phyloP scores from a whole-genome alignment of 176 grass and related monocot genomes.

The Phoenix dactylifera region DNA sequence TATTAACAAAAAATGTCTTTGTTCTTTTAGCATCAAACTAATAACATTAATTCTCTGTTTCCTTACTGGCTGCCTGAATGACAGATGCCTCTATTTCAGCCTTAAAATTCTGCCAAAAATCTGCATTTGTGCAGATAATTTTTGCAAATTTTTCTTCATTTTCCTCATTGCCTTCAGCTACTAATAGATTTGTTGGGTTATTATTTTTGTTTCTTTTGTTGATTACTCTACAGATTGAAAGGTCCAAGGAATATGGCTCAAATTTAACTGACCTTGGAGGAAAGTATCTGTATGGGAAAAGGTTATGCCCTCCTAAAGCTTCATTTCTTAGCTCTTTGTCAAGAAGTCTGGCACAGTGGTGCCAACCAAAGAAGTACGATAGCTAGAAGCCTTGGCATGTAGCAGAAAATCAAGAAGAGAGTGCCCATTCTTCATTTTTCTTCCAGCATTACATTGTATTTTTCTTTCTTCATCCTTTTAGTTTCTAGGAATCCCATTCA shows the following conservation, averaged over 20 bases:
- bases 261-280: slow-evolving; percentile 86
- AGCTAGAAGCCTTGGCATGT: slow-evolving; percentile 16
- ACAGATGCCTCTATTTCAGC: too few relatives aligned
- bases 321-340: slow-evolving; percentile 66
- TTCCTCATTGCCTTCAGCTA: too few relatives aligned
- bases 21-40: too few relatives aligned
- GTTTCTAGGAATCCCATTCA: slow-evolving; percentile 35
- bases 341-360: slow-evolving; percentile 67
- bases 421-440: slow-evolving; percentile 33
- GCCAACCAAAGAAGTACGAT: slow-evolving; percentile 91
- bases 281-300: slow-evolving; percentile 93
- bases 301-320: slow-evolving; percentile 41
- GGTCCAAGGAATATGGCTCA: slow-evolving; percentile 41
- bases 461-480: slow-evolving; percentile 16
- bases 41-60: too few relatives aligned
- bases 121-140: too few relatives aligned
- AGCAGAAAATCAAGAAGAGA: neutral
- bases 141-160: too few relatives aligned
- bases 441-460: slow-evolving; percentile 35
- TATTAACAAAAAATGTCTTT: too few relatives aligned
- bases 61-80: too few relatives aligned
- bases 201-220: neutral
- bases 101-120: too few relatives aligned
- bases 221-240: slow-evolving; percentile 53
- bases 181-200: too few relatives aligned